Evolutionary conservation across 805 yeast genomes (phyloP).

Genomic region (Kurtzmaniella fragi): DNA sequence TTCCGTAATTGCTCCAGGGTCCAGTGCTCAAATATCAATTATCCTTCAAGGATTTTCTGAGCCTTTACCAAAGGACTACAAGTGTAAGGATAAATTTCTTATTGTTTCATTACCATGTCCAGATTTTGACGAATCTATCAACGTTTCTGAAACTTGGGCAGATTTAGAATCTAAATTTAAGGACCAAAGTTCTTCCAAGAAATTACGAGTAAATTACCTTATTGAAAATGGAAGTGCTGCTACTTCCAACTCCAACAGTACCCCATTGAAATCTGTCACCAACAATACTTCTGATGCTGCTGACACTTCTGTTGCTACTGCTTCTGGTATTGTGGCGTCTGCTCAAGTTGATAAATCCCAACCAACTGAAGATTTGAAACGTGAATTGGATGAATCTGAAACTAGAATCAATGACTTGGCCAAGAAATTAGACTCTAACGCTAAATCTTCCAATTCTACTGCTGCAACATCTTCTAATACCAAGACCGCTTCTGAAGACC

Average conservation of each 20-base stretch:
- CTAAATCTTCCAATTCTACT: constrained; percentile 11
- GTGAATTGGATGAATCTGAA: constrained; percentile 35
- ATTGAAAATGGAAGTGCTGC: constrained; percentile 22
- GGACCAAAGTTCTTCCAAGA: constrained; percentile 53
- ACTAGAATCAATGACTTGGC: constrained; percentile 39
- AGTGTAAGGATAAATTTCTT: constrained; percentile 89
- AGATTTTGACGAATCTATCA: constrained; percentile 47
- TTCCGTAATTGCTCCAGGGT: constrained; percentile 71
- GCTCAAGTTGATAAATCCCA: constrained; percentile 13
- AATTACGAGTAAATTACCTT: constrained; percentile 58
- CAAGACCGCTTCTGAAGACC: constrained; percentile 16
- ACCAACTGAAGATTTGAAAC: constrained; percentile 14
- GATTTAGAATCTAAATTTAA: constrained; percentile 57
- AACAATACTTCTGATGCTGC: constrained; percentile 14
- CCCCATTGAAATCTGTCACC: not conserved
- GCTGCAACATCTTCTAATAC: constrained; percentile 8
- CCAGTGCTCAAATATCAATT: constrained; percentile 66
- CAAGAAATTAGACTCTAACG: constrained; percentile 42
- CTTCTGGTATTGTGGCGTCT: constrained; percentile 13
- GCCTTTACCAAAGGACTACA: constrained; percentile 68
- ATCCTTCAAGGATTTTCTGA: constrained; percentile 78
- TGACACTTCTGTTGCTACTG: constrained; percentile 10
- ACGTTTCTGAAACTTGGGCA: constrained; percentile 73
- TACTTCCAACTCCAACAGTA: constrained; percentile 1
- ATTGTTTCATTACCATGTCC: constrained; percentile 82